phyloP scores from a whole-genome alignment of 148 eudicot genomes.

The Cornus florida region DNA sequence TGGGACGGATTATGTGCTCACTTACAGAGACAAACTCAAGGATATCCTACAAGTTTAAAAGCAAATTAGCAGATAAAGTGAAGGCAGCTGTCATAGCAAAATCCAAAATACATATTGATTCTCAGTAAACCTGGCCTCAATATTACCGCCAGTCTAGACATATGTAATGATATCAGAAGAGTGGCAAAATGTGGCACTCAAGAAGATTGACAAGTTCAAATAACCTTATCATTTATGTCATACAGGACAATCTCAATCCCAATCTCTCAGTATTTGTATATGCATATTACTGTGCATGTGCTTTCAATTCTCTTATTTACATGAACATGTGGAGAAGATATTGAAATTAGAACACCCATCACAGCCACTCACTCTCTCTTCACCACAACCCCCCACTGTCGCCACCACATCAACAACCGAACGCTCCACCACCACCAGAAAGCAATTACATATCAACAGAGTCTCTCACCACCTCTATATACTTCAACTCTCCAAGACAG shows the following conservation, averaged over 20 bases:
- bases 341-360: conserved; percentile 55
- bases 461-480: conserved; percentile 61
- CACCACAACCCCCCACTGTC: conserved; percentile 13
- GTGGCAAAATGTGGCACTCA: too few relatives aligned
- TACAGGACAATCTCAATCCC: conserved; percentile 38
- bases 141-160: too few relatives aligned
- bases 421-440: background rate
- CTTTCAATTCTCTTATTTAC: background rate
- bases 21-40: too few relatives aligned
- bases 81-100: too few relatives aligned
- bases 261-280: background rate
- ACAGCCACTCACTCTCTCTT: conserved; percentile 2
- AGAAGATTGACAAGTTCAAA: too few relatives aligned
- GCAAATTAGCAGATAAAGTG: too few relatives aligned
- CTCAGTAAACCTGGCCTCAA: too few relatives aligned
- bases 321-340: conserved; percentile 66
- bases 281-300: background rate
- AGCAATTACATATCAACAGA: conserved; percentile 23
- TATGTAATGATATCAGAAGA: too few relatives aligned
- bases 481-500: conserved; percentile 43
- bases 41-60: too few relatives aligned
- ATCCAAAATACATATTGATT: too few relatives aligned
- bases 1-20: too few relatives aligned
- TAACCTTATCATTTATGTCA: too few relatives aligned
- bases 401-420: background rate